These are phyloP conservation scores for Naganishia kalamii DNA, from an alignment of 768 basidiomycete species.

Conservation along the genomic window DNA sequence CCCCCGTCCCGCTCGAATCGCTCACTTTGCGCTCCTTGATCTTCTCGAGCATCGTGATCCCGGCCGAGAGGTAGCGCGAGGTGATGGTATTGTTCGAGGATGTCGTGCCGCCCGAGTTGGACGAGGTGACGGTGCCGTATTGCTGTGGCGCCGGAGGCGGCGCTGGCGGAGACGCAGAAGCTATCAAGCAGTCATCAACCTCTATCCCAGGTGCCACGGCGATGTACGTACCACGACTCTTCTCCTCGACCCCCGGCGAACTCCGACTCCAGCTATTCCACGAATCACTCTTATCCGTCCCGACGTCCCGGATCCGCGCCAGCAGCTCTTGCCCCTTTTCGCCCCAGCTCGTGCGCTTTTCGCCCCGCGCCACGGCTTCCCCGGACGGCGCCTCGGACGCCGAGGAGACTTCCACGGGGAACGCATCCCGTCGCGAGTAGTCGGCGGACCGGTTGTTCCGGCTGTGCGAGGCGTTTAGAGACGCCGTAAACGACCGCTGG, in stretches of 20 bases:
- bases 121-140: slow-evolving; percentile 19
- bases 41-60: slow-evolving; percentile 23
- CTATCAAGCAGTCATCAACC: background rate
- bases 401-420: background rate
- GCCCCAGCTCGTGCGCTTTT: slow-evolving; percentile 36
- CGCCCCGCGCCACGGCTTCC: background rate
- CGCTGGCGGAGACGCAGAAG: background rate
- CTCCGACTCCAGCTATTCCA: slow-evolving; percentile 27
- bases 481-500: slow-evolving; percentile 6
- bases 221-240: background rate
- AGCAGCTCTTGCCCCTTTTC: slow-evolving; percentile 40
- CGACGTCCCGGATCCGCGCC: slow-evolving; percentile 33
- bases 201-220: background rate
- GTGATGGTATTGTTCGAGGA: slow-evolving; percentile 21
- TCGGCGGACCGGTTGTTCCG: slow-evolving; percentile 6
- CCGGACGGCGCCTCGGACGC: slow-evolving; percentile 8
- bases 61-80: slow-evolving; percentile 20
- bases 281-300: slow-evolving; percentile 31
- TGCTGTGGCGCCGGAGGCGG: background rate
- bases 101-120: slow-evolving; percentile 20
- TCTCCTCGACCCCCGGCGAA: background rate
- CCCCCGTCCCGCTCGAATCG: slow-evolving; percentile 26
- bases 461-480: slow-evolving; percentile 10
- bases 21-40: slow-evolving; percentile 23
- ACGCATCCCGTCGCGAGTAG: background rate